Conservation (phyloP, 2,329 filamentous ascomycete genomes). For the Malbranchea cinnamomea region DNA sequence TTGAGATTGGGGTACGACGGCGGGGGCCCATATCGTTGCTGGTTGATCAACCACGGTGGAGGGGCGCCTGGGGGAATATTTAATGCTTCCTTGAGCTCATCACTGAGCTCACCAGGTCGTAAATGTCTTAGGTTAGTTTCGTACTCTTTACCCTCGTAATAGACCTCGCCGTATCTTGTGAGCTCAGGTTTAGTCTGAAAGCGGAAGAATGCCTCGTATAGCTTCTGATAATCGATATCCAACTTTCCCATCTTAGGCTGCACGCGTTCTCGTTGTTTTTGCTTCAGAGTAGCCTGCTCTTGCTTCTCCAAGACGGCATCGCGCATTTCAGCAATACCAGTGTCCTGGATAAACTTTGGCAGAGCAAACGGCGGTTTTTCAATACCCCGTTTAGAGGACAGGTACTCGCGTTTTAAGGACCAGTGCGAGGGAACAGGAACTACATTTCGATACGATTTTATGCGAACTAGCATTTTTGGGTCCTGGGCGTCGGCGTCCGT, state of each 20-base stretch:
- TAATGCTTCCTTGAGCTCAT: constrained; percentile 79
- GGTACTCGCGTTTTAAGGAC: constrained; percentile 91
- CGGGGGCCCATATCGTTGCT: constrained; percentile 83
- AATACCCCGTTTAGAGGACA: constrained; percentile 91
- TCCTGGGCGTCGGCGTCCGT: constrained; percentile 86
- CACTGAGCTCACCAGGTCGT: constrained; percentile 75
- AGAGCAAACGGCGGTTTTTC: constrained; percentile 89
- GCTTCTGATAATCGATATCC: constrained; percentile 95
- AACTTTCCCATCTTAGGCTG: constrained; percentile 92
- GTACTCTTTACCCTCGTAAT: constrained; percentile 97
- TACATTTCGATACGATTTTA: constrained; percentile 89
- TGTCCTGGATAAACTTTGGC: constrained; percentile 93
- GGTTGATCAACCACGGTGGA: constrained; percentile 93
- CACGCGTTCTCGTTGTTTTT: constrained; percentile 88
- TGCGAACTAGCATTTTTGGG: constrained; percentile 75
- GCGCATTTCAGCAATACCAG: constrained; percentile 94
- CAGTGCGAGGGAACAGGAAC: constrained; percentile 90
- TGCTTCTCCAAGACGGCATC: constrained; percentile 94
- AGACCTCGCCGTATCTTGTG: constrained; percentile 94
- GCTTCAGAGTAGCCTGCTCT: constrained; percentile 77
- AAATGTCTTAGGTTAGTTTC: constrained; percentile 89
- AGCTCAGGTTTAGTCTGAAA: constrained; percentile 93
- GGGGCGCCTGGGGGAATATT: constrained; percentile 87
- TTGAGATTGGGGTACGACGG: constrained; percentile 92
- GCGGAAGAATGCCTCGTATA: constrained; percentile 96